Conservation (phyloP, 768 basidiomycete species). For the Boletus barrowsii region DNA sequence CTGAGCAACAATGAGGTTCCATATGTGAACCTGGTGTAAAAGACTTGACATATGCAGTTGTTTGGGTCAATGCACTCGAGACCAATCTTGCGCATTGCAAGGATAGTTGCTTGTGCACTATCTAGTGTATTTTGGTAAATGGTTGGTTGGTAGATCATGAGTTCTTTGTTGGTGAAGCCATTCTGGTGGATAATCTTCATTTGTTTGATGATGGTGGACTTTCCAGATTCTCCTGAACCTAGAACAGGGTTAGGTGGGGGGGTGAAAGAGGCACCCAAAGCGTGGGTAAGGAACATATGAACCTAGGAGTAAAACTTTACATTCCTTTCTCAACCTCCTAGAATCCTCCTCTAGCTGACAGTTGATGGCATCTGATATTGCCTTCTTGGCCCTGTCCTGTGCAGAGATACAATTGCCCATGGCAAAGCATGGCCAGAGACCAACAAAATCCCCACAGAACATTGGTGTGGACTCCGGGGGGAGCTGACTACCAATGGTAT, state of each 20-base stretch:
- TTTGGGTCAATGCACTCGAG: constrained; percentile 67
- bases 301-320: constrained; percentile 93
- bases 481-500: too few relatives aligned
- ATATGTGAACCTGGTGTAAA: fast-evolving
- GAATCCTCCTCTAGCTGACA: constrained; percentile 82
- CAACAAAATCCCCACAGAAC: too few relatives aligned
- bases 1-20: constrained; percentile 22
- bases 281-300: constrained; percentile 28
- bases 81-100: constrained; percentile 83
- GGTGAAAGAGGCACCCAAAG: constrained; percentile 6
- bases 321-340: constrained; percentile 78
- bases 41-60: constrained; percentile 45
- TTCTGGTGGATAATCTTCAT: constrained; percentile 98
- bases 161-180: constrained; percentile 79
- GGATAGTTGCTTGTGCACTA: constrained; percentile 79
- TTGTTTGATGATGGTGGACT: constrained; percentile 95
- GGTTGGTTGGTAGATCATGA: constrained; percentile 69
- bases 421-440: too few relatives aligned
- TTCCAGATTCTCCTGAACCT: constrained; percentile 96
- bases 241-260: neutral
- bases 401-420: constrained; percentile 72
- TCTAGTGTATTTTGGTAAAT: constrained; percentile 89
- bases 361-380: constrained; percentile 74
- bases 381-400: constrained; percentile 54
- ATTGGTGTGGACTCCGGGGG: too few relatives aligned